Evolutionary conservation across 208 protist species (phyloP).

Genomic region (Leishmania lainsoni): DNA sequence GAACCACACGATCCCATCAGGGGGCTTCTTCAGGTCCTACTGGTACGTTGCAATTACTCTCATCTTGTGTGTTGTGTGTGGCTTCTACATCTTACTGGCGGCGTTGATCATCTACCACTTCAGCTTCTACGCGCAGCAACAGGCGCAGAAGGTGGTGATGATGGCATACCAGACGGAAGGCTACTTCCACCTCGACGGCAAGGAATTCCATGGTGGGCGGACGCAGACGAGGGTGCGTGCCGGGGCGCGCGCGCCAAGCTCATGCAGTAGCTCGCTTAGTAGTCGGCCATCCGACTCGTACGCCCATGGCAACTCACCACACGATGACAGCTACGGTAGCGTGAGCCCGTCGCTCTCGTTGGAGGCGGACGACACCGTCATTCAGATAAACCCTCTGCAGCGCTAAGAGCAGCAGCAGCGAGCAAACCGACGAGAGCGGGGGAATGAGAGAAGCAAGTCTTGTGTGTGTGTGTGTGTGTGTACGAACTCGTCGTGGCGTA

Average conservation of each 20-base stretch:
- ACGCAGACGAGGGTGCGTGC: background rate
- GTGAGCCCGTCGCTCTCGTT: background rate
- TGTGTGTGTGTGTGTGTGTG: background rate
- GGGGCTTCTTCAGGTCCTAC: background rate
- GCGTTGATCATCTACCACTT: background rate
- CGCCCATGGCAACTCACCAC: background rate
- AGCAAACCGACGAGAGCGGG: background rate
- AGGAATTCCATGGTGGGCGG: background rate
- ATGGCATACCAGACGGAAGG: background rate
- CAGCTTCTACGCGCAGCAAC: background rate
- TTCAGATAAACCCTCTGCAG: background rate
- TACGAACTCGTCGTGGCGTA: background rate
- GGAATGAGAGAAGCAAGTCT: no score
- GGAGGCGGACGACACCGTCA: background rate
- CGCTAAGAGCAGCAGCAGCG: background rate
- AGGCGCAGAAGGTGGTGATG: conserved; percentile 5
- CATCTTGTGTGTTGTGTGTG: background rate
- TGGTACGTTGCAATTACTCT: conserved; percentile 5
- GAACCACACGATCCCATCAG: background rate
- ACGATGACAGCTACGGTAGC: background rate
- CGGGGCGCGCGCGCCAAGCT: background rate
- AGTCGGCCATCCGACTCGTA: background rate
- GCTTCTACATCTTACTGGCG: conserved; percentile 10
- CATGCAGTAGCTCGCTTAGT: background rate
- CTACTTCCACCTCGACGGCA: background rate